Conservation (phyloP, 1,284 basidiomycete species). For the Phlebopus sp. region DNA sequence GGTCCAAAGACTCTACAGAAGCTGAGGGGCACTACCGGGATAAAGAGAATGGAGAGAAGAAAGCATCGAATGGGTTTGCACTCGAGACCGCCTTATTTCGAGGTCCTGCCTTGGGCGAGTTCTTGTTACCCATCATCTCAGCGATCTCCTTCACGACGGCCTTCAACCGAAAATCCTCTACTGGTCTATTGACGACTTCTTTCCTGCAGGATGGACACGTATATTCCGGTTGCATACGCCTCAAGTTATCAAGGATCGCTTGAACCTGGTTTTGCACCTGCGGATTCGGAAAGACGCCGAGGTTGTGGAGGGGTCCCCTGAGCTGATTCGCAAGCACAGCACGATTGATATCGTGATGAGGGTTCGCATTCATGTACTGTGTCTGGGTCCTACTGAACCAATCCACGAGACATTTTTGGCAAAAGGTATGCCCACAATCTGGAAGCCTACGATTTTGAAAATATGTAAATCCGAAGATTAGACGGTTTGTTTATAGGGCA, state of each 20-base stretch:
- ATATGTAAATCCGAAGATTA: slow-evolving; percentile 6
- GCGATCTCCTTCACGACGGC: slow-evolving; percentile 48
- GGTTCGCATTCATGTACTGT: slow-evolving; percentile 48
- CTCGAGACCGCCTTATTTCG: slow-evolving; percentile 13
- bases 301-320: slow-evolving; percentile 23
- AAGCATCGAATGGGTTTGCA: slow-evolving; percentile 48
- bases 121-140: slow-evolving; percentile 43
- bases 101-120: slow-evolving; percentile 33
- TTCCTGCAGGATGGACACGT: slow-evolving; percentile 66
- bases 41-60: slow-evolving; percentile 37
- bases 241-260: slow-evolving; percentile 18
- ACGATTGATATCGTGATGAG: slow-evolving; percentile 39
- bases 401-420: slow-evolving; percentile 56
- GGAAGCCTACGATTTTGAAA: slow-evolving; percentile 41
- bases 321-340: slow-evolving; percentile 19
- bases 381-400: slow-evolving; percentile 59
- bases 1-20: not conserved
- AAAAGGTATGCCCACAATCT: slow-evolving; percentile 70
- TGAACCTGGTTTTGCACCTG: slow-evolving; percentile 24
- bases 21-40: slow-evolving; percentile 5
- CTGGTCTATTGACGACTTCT: slow-evolving; percentile 45
- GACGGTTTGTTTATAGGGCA: slow-evolving; percentile 14
- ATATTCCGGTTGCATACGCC: slow-evolving; percentile 45
- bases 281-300: slow-evolving; percentile 19
- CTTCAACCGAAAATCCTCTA: slow-evolving; percentile 61